Conservation (phyloP, 2,329 filamentous ascomycete genomes). For the Diaporthe vaccinii region DNA sequence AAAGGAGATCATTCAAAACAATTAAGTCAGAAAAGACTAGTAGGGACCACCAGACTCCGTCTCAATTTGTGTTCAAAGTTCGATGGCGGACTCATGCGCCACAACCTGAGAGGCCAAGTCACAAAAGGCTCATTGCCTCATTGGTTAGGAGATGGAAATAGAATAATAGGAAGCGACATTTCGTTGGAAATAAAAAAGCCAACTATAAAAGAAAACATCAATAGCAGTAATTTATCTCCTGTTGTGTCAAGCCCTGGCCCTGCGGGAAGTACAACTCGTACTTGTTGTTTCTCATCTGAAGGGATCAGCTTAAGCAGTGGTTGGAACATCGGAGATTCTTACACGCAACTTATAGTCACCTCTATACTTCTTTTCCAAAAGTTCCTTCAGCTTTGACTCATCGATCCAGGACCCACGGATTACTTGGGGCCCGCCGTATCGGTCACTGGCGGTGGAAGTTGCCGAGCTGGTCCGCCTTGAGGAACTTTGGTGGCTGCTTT, state of each 20-base stretch:
- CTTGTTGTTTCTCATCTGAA: slow-evolving; percentile 13
- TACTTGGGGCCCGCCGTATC: neutral
- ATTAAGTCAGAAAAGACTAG: too few relatives aligned
- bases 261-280: neutral
- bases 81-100: too few relatives aligned
- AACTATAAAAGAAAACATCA: neutral
- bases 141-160: too few relatives aligned
- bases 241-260: neutral
- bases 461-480: neutral
- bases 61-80: too few relatives aligned
- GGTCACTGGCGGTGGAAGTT: neutral
- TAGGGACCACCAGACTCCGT: too few relatives aligned
- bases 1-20: too few relatives aligned
- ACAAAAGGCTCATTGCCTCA: too few relatives aligned
- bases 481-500: neutral
- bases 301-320: neutral
- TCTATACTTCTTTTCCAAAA: neutral
- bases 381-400: neutral
- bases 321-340: neutral
- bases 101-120: too few relatives aligned
- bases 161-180: too few relatives aligned
- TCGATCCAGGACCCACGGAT: neutral
- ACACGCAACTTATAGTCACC: neutral
- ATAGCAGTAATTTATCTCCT: neutral
- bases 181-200: too few relatives aligned